Evolutionary conservation across 2,329 filamentous ascomycete genomes (phyloP).

Genomic region (Sarocladiaceae sp.): DNA sequence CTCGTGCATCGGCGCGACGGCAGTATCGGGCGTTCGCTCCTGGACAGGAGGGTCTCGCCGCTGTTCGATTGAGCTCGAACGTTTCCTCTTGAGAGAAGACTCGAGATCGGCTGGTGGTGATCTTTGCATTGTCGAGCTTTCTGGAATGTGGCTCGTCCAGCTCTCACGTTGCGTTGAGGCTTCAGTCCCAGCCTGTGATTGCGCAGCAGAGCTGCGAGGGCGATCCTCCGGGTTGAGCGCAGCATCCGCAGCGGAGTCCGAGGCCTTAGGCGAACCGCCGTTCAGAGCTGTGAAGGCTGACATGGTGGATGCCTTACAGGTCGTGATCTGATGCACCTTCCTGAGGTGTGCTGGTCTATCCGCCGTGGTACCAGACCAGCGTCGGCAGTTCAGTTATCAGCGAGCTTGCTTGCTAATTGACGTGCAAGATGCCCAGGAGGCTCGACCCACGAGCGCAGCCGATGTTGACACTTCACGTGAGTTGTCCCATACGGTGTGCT

Average conservation of each 20-base stretch:
- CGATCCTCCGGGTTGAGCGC: constrained; percentile 27
- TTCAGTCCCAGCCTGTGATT: constrained; percentile 15
- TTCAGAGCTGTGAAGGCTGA: constrained; percentile 48
- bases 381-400: neutral
- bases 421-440: neutral
- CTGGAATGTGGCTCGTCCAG: constrained; percentile 21
- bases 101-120: constrained; percentile 26
- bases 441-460: no score
- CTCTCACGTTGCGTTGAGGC: constrained; percentile 30
- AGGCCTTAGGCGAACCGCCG: constrained; percentile 39
- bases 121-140: constrained; percentile 28
- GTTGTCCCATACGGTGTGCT: no score
- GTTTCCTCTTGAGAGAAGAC: constrained; percentile 58
- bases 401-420: no score
- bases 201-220: constrained; percentile 20
- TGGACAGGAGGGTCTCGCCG: constrained; percentile 29
- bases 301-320: constrained; percentile 27
- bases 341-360: no score
- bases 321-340: neutral
- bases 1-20: constrained; percentile 25
- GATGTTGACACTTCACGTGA: no score
- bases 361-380: constrained; percentile 2
- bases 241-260: constrained; percentile 27
- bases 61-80: constrained; percentile 56
- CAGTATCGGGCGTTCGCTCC: constrained; percentile 28